A percentile compares a stretch with the other conserved stretches of the same genome.
These are phyloP conservation scores for Lotus japonicus DNA, from an alignment of 306 rosid genomes.

Conservation along the genomic window DNA sequence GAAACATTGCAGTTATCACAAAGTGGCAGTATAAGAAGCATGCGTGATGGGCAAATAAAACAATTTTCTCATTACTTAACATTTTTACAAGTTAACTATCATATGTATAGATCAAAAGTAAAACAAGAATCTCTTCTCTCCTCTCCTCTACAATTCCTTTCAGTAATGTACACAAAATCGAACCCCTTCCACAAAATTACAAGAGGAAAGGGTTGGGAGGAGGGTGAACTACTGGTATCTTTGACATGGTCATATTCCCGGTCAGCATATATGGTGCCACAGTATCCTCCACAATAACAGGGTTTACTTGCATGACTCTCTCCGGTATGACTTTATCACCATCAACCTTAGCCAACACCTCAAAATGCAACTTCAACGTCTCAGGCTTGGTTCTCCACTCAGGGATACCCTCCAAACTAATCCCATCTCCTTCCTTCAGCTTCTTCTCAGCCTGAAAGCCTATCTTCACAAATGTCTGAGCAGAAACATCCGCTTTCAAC, in stretches of 20 bases:
- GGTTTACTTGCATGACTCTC: constrained; percentile 50
- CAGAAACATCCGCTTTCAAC: constrained; percentile 83
- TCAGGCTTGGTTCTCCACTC: constrained; percentile 89
- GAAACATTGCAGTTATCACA: neutral
- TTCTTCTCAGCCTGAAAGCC: constrained; percentile 86
- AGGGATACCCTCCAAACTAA: constrained; percentile 48
- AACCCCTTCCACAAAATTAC: constrained; percentile 22
- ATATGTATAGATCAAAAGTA: neutral
- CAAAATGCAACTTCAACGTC: constrained; percentile 58
- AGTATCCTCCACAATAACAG: constrained; percentile 52
- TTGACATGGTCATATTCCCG: constrained; percentile 57
- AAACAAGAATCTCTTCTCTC: neutral
- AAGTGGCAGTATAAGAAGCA: neutral
- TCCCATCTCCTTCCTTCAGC: constrained; percentile 62
- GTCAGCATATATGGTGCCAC: constrained; percentile 25
- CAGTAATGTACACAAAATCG: neutral
- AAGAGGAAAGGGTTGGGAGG: constrained; percentile 51
- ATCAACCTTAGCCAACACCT: constrained; percentile 88
- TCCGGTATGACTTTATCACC: constrained; percentile 80
- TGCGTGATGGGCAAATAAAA: constrained; percentile 5
- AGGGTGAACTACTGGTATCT: constrained; percentile 41
- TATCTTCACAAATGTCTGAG: constrained; percentile 74
- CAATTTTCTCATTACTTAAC: neutral
- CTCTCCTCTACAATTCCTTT: constrained; percentile 23
- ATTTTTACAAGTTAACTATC: constrained; percentile 18